These are phyloP conservation scores for Aspergillus coremiiformis DNA, from an alignment of 495 filamentous ascomycete genomes.

Conservation along the genomic window DNA sequence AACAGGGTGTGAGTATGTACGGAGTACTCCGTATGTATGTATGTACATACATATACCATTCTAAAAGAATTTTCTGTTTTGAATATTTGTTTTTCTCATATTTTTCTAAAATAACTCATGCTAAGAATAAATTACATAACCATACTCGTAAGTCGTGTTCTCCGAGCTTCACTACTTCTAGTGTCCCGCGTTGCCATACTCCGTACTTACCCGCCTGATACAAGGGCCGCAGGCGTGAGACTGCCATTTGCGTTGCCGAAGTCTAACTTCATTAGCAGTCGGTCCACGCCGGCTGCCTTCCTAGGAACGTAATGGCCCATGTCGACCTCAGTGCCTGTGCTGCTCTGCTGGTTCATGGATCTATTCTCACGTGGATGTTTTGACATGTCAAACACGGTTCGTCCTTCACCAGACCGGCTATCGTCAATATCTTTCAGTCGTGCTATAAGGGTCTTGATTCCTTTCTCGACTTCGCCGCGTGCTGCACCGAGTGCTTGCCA, in stretches of 20 bases:
- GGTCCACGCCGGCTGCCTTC: constrained; percentile 65
- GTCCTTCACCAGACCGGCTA: constrained; percentile 38
- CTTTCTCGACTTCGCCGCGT: constrained; percentile 31
- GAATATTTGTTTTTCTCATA: too few relatives aligned
- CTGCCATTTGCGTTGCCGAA: constrained; percentile 45
- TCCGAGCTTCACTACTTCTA: neutral
- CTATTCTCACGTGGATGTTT: constrained; percentile 14
- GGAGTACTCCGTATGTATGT: too few relatives aligned
- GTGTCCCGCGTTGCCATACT: neutral
- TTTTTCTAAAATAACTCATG: neutral
- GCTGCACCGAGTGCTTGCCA: constrained; percentile 45
- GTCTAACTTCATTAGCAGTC: constrained; percentile 81
- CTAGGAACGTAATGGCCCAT: constrained; percentile 52
- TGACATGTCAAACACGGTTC: constrained; percentile 27
- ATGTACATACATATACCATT: too few relatives aligned
- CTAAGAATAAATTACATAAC: neutral
- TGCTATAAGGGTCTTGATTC: constrained; percentile 55
- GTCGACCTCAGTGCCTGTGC: constrained; percentile 16
- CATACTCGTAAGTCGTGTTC: neutral
- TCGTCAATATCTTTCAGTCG: constrained; percentile 54
- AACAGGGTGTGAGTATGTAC: too few relatives aligned
- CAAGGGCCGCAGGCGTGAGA: constrained; percentile 3
- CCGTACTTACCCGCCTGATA: constrained; percentile 1
- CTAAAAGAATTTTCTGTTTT: too few relatives aligned
- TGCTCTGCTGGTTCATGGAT: constrained; percentile 5